Conservation (phyloP, 2,329 filamentous ascomycete species). For the Emergomyces pasteurianus region DNA sequence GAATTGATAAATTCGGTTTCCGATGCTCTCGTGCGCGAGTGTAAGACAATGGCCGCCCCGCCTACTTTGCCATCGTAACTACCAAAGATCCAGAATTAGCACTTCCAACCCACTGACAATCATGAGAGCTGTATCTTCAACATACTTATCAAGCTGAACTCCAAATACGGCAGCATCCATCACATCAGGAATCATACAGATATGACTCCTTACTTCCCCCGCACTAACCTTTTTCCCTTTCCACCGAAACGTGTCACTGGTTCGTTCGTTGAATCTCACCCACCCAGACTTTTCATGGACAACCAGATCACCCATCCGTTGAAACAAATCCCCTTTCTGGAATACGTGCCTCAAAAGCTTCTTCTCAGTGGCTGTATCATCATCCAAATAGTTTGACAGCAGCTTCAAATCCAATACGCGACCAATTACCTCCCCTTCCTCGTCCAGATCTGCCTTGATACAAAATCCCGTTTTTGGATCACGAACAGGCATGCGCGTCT, state of each 20-base stretch:
- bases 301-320: slow-evolving; percentile 36
- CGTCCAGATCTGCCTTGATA: slow-evolving; percentile 23
- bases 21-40: slow-evolving; percentile 16
- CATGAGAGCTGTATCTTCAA: not conserved
- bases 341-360: slow-evolving; percentile 36
- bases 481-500: slow-evolving; percentile 31
- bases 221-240: slow-evolving; percentile 73
- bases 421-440: slow-evolving; percentile 37
- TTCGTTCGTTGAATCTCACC: slow-evolving; percentile 44
- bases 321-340: slow-evolving; percentile 34
- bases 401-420: slow-evolving; percentile 29
- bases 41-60: slow-evolving; percentile 57
- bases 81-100: slow-evolving; percentile 45
- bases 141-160: slow-evolving; percentile 34
- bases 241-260: slow-evolving; percentile 44
- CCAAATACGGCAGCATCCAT: slow-evolving; percentile 79
- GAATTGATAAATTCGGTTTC: slow-evolving; percentile 27
- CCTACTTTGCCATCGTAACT: slow-evolving; percentile 73
- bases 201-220: slow-evolving; percentile 64
- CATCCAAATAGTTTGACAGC: slow-evolving; percentile 32
- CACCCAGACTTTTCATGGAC: slow-evolving; percentile 31
- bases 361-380: slow-evolving; percentile 32
- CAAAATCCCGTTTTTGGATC: slow-evolving; percentile 36
- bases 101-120: not conserved
- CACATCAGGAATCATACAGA: slow-evolving; percentile 54